A percentile compares a stretch with the other conserved stretches of the same genome.
Conservation (phyloP, 2,329 filamentous ascomycete genomes). For the Scytalidium sp. region DNA sequence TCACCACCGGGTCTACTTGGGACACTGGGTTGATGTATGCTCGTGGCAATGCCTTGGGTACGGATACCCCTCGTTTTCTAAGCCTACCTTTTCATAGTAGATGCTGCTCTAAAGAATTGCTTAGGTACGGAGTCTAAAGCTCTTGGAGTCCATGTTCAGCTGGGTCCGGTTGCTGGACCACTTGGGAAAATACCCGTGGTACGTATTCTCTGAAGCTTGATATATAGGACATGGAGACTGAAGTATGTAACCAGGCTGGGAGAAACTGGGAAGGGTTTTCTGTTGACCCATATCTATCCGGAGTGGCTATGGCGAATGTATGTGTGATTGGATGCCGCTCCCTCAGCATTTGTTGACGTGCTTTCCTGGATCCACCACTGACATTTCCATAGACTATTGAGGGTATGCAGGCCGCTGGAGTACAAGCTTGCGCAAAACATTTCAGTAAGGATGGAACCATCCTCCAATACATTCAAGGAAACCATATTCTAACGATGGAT, state of each 20-base stretch:
- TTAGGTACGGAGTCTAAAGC: conserved; percentile 68
- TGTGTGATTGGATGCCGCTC: neutral
- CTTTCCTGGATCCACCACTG: conserved; percentile 44
- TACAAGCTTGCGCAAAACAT: conserved; percentile 55
- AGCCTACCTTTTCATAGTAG: neutral
- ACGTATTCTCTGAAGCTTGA: conserved; percentile 16
- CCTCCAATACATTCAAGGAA: conserved; percentile 25
- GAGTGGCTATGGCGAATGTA: conserved; percentile 54
- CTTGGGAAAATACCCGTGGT: conserved; percentile 63
- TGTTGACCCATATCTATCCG: conserved; percentile 71
- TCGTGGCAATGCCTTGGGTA: conserved; percentile 66
- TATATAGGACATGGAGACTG: conserved; percentile 57
- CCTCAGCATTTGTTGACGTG: neutral
- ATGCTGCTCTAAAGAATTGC: no score
- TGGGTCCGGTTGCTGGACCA: conserved; percentile 74
- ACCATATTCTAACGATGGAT: conserved; percentile 12
- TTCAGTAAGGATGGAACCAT: conserved; percentile 39
- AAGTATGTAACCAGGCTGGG: conserved; percentile 62
- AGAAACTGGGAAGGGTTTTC: conserved; percentile 85
- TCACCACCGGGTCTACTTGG: conserved; percentile 79
- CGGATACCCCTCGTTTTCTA: neutral
- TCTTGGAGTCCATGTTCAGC: conserved; percentile 70
- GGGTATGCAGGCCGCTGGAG: conserved; percentile 50
- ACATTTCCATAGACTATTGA: conserved; percentile 59
- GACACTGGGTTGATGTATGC: conserved; percentile 70